Evolutionary conservation across 2,329 filamentous ascomycete species (phyloP), one percentile per base, ranked within the genome.

Genomic region (Phaeosphaeria sp.): DNA sequence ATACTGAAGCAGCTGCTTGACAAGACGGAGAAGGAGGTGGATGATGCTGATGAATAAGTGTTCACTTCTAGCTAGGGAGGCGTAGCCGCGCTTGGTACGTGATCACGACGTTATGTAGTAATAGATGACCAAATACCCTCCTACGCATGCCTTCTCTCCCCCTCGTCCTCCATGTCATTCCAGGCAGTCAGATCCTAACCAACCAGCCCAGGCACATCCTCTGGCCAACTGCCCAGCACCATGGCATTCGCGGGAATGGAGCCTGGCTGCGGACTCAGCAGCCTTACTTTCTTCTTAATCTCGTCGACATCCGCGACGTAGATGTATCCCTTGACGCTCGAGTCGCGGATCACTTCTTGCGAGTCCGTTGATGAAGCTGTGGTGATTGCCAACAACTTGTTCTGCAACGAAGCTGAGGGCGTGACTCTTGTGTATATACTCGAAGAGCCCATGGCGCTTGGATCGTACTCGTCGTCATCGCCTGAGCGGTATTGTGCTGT

Each of bases 301-400:
- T 92, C 91, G 71, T 99, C 93, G 3, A 98, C 92, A 60, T 97
- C 92, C 0, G 92, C 90, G 17, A 98, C 91, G 71, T 97, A 97
- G 27, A 97, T 85, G 72, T 96, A 99, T 0, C 95, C 95, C 85
- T 96, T 90, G 27, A 98, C 89, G 55, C 89, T 90, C 7, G 93
- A 88, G 66, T 93, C 90, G 13, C 92, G 86, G 45, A 98, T 88
- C 1, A 87, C 85, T 48, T 91, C 88, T 6, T 90, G 85, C 0
- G 85, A 80, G 59, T 95, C 92, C 47, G 86, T 88, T 0, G 86
- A 78, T 2, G 86, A 84, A 46, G 91, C 92, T 72, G 93, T 88
- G 77, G 96, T 92, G 52, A 99, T 89, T 0, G 94, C 92, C 8
- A 98, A 81, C 0, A 96, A 84, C 74, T 90, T 91, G 71, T 96